These are phyloP conservation scores for Capsella rubella DNA, from an alignment of 441 rosid species.

Conservation along the genomic window DNA sequence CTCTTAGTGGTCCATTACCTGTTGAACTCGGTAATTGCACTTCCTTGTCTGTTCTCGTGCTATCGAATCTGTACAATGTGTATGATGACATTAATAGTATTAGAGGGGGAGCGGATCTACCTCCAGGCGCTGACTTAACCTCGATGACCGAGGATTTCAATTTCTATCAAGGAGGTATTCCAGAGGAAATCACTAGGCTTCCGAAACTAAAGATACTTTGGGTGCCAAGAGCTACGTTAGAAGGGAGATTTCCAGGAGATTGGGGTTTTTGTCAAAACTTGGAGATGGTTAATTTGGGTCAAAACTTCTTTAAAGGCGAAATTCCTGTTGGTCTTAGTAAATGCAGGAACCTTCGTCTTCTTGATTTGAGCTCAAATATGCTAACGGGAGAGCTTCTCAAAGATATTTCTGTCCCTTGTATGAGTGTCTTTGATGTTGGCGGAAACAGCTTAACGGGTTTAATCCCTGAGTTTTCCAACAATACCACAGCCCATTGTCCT, in stretches of 20 bases:
- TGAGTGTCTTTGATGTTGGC: constrained; percentile 59
- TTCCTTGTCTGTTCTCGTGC: constrained; percentile 60
- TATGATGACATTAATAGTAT: constrained; percentile 40
- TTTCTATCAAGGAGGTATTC: constrained; percentile 55
- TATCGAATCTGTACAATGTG: constrained; percentile 52
- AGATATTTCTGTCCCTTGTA: constrained; percentile 59
- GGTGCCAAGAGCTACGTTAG: constrained; percentile 59
- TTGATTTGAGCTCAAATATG: constrained; percentile 65
- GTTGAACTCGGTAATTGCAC: constrained; percentile 62
- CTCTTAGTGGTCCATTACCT: constrained; percentile 59
- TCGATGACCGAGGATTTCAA: constrained; percentile 47
- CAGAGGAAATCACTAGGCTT: constrained; percentile 51
- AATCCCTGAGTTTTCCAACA: constrained; percentile 52
- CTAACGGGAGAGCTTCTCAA: constrained; percentile 53
- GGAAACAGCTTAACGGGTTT: constrained; percentile 57
- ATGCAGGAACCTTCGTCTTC: constrained; percentile 59
- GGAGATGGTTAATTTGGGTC: constrained; percentile 66
- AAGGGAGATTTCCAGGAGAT: constrained; percentile 54
- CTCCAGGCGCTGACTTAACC: constrained; percentile 35
- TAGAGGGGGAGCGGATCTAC: constrained; percentile 38
- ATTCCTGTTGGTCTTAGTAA: constrained; percentile 47
- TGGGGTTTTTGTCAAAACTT: constrained; percentile 57
- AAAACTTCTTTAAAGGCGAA: constrained; percentile 57
- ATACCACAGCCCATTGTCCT: constrained; percentile 45
- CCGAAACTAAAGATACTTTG: constrained; percentile 59